Base-by-base conservation (phyloP, 495 filamentous ascomycete genomes). In the Hypoxylon fuscum region DNA sequence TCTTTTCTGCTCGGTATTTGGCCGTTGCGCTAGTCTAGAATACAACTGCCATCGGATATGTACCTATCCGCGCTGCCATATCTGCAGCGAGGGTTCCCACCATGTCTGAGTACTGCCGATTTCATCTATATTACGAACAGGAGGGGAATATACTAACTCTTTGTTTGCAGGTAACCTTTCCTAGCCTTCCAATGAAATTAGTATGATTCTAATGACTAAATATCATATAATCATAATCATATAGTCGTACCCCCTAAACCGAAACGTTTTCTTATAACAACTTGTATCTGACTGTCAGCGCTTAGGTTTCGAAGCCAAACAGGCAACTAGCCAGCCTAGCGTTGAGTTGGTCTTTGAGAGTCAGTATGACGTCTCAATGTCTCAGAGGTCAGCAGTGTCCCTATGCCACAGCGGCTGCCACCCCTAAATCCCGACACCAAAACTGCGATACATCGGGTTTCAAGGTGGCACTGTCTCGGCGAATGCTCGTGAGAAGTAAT, bases 401-500 rank as follows among this genome's bases (percentile, higher is more conserved):
- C 46, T 32, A 43, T 51, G 20, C 46, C 37, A 66, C 56, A 47
- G 46, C 62, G 40, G 62, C 56, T 66, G 51, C 25, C 40, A 55
- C 51, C 46, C 51, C 56, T 66, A 66, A 62, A 66, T 58, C 40
- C 63, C 63, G 63, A 62, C n/a, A 18, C 48, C 41, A 23, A 57
- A 47, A 58, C 57, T 10, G 18, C 52, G 41, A 47, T 55, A 55
- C 54, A 54, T 37, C 34, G 23, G 42, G 63, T 66, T 62, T 66
- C 63, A 66, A 54, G n/a, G 57, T 66, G 57, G 29, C 41, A 57
- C 63, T 62, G 63, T 66, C 57, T 66, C 43, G 43, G 57, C 20
- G 52, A 41, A 42, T 23, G 10, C 41, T 6, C 25, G 17, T 17
- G 34, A 41, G 27, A 18, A 14, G 5, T 14, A 23, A 14, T 38